phyloP scores from a whole-genome alignment of 2,329 filamentous ascomycete genomes.

The Paradendryphiella salina region DNA sequence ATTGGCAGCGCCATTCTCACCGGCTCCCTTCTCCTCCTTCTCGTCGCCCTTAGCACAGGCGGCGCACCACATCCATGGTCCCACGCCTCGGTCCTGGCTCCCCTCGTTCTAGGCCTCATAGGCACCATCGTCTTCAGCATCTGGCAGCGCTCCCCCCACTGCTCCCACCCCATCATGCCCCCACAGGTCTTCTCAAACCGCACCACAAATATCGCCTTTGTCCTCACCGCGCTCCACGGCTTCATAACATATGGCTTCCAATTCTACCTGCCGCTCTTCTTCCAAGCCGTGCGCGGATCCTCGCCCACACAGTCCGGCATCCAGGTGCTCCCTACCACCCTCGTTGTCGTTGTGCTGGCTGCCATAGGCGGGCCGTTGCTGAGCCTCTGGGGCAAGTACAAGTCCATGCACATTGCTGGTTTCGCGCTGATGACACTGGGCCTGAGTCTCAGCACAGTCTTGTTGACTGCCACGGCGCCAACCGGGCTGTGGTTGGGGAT shows the following conservation, averaged over 20 bases:
- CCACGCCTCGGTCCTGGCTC: slow-evolving; percentile 46
- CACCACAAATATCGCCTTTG: slow-evolving; percentile 46
- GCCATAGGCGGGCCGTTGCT: slow-evolving; percentile 29
- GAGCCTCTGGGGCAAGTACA: slow-evolving; percentile 30
- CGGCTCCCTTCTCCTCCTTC: slow-evolving; percentile 45
- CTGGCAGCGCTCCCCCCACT: slow-evolving; percentile 46
- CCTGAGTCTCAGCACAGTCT: slow-evolving; percentile 22
- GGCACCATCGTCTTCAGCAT: slow-evolving; percentile 47
- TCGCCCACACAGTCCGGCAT: slow-evolving; percentile 31
- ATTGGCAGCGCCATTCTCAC: slow-evolving; percentile 52
- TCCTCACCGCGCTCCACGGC: slow-evolving; percentile 37
- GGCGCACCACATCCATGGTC: slow-evolving; percentile 52
- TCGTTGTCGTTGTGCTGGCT: slow-evolving; percentile 30
- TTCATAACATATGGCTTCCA: slow-evolving; percentile 35
- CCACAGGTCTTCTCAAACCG: slow-evolving; percentile 51
- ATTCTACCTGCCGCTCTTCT: slow-evolving; percentile 37
- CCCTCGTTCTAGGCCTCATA: slow-evolving; percentile 51
- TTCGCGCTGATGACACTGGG: slow-evolving; percentile 29
- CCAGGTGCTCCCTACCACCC: slow-evolving; percentile 33
- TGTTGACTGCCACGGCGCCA: slow-evolving; percentile 12
- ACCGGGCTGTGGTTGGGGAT: slow-evolving; percentile 26
- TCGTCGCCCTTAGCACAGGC: slow-evolving; percentile 53
- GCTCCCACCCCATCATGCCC: slow-evolving; percentile 47
- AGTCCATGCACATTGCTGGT: slow-evolving; percentile 32
- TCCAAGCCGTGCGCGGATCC: slow-evolving; percentile 33